phyloP scores from a whole-genome alignment of 768 basidiomycete genomes.

The Crucibulum laeve region DNA sequence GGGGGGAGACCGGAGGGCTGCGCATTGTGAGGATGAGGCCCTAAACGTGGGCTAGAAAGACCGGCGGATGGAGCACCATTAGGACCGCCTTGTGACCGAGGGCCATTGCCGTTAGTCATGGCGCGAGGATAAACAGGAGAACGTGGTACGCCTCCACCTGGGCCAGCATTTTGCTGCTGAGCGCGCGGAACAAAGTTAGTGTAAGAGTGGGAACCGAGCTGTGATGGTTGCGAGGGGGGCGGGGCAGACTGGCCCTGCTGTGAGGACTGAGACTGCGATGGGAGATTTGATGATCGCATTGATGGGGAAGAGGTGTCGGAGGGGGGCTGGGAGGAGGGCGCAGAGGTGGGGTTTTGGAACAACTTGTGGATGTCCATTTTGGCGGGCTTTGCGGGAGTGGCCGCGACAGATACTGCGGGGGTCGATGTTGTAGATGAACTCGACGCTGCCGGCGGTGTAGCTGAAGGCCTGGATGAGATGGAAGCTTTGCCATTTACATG shows the following conservation, averaged over 20 bases:
- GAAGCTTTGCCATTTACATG: constrained; percentile 64
- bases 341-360: constrained; percentile 54
- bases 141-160: constrained; percentile 50
- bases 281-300: constrained; percentile 47
- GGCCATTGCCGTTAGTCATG: constrained; percentile 56
- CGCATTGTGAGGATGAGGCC: constrained; percentile 50
- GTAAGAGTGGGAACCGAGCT: constrained; percentile 41
- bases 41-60: constrained; percentile 67
- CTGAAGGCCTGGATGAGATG: constrained; percentile 35
- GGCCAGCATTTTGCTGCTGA: constrained; percentile 39
- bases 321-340: constrained; percentile 45
- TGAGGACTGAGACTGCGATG: constrained; percentile 34
- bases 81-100: constrained; percentile 54
- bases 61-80: constrained; percentile 51
- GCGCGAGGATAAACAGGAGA: constrained; percentile 64
- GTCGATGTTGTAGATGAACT: constrained; percentile 30
- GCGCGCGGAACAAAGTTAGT: constrained; percentile 48
- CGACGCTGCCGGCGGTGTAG: constrained; percentile 24
- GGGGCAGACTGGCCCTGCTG: constrained; percentile 26
- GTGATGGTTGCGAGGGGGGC: constrained; percentile 35
- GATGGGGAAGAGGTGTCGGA: constrained; percentile 59
- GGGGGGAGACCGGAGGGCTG: constrained; percentile 49
- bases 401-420: constrained; percentile 25
- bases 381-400: constrained; percentile 31
- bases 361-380: constrained; percentile 57